Base-by-base conservation (phyloP, 805 yeast genomes). In the Ogataea nitratoaversa region DNA sequence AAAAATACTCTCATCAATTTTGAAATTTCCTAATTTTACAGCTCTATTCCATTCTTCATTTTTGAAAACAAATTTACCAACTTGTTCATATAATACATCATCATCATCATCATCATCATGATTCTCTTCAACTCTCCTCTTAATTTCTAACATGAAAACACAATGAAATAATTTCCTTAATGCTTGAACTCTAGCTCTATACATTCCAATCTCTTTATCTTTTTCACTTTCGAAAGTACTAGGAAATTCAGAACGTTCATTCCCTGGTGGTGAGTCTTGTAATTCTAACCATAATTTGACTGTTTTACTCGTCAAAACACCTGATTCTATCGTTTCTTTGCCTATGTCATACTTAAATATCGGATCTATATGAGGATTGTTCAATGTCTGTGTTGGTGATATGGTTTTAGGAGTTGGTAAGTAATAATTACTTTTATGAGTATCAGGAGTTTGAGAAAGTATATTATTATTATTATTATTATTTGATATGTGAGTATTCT, bases 171-270 rank as follows among this genome's bases (percentile, higher is more conserved):
- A 59, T 37, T 82, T 57, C 19, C 65, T 62, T 35, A 67, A 57
- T 0, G 78, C 74, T 33, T 65, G 70, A 25, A 62, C 55, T 30
- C 54, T 50, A 4, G 69, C 56, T 16, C 70, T 36, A 19, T 46
- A 40, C 22, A 41, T 32, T 12, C 59, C 50, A 19, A 38, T 47
- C 16, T 34, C 32, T 46, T 65, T 67, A 41, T 70, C 77, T 32
- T 53, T 60, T 2, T 38, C 50, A 11, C 62, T 55, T 48, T 79
- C 78, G 44, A 76, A 84, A 0, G 83, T 74, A 5, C 60, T 62
- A 0, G 85, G 83, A 46, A 81, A 78, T 38, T 77, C 84, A 19
- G 78, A 64, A 30, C 77, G 58, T 46, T 76, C 79, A 57, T 71
- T 78, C 1, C 84, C 84, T 0, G 79, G 79, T 2, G 84, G 84